Evolutionary conservation across 306 rosid species (phyloP).

Genomic region (Alnus glutinosa): DNA sequence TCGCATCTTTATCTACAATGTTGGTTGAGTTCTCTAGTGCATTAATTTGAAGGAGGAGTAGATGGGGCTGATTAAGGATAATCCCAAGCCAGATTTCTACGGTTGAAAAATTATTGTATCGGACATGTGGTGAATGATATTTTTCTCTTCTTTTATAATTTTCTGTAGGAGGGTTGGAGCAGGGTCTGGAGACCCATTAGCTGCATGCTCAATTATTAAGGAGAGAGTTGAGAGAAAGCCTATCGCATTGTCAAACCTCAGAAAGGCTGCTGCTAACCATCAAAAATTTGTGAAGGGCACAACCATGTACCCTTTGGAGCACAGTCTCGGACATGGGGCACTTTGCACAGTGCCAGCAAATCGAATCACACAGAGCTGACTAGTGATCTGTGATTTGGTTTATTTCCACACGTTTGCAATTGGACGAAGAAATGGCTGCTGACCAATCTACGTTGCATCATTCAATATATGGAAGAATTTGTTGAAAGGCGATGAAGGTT

Average conservation of each 20-base stretch:
- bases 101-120: background rate
- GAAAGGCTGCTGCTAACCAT: constrained; percentile 64
- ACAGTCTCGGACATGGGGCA: constrained; percentile 60
- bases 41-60: background rate
- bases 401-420: background rate
- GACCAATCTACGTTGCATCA: background rate
- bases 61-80: background rate
- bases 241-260: constrained; percentile 41
- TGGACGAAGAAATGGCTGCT: constrained; percentile 13
- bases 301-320: constrained; percentile 90
- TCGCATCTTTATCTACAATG: background rate
- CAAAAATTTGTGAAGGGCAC: constrained; percentile 59
- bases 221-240: constrained; percentile 54
- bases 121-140: background rate
- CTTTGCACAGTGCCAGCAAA: constrained; percentile 71
- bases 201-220: constrained; percentile 62
- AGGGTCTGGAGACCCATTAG: constrained; percentile 69
- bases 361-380: constrained; percentile 29
- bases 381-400: constrained; percentile 2
- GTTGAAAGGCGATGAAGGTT: constrained; percentile 11
- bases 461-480: constrained; percentile 6
- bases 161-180: constrained; percentile 78
- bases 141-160: constrained; percentile 19
- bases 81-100: background rate
- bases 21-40: too few relatives aligned